Conservation (phyloP, 805 yeast species). For the Phaffomyces opuntiae region DNA sequence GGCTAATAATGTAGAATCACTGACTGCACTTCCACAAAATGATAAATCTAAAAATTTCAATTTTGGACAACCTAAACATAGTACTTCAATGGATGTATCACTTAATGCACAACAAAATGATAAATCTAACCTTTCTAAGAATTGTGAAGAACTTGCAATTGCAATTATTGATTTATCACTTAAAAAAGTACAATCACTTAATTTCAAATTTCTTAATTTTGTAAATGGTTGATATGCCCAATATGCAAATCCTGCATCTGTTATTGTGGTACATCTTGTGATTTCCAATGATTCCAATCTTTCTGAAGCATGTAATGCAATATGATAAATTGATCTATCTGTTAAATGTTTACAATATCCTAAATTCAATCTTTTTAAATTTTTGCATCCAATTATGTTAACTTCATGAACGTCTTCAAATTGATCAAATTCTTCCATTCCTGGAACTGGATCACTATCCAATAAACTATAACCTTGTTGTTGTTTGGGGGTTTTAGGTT, state of each 20-base stretch:
- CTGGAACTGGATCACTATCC: constrained; percentile 23
- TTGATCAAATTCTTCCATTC: constrained; percentile 24
- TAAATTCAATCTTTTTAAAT: constrained; percentile 44
- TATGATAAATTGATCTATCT: constrained; percentile 57
- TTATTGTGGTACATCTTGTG: constrained; percentile 71
- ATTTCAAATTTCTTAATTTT: constrained; percentile 41
- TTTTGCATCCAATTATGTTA: constrained; percentile 47
- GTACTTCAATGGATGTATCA: constrained; percentile 59
- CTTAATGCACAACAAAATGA: constrained; percentile 73
- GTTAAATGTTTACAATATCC: constrained; percentile 76
- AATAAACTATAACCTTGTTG: constrained; percentile 1
- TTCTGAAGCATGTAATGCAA: constrained; percentile 51
- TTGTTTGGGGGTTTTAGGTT: neutral
- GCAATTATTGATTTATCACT: constrained; percentile 59
- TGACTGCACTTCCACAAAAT: constrained; percentile 75
- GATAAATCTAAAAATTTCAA: constrained; percentile 50
- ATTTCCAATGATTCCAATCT: constrained; percentile 51
- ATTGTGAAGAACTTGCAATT: constrained; percentile 54
- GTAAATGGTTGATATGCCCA: constrained; percentile 58
- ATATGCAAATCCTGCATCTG: constrained; percentile 63
- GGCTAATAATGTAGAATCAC: constrained; percentile 59
- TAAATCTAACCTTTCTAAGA: constrained; percentile 48
- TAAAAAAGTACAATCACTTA: constrained; percentile 70
- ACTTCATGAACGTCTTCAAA: neutral
- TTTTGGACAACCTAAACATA: constrained; percentile 58